Conservation (phyloP, 1,139 yeast genomes). For the Eremothecium coryli region DNA sequence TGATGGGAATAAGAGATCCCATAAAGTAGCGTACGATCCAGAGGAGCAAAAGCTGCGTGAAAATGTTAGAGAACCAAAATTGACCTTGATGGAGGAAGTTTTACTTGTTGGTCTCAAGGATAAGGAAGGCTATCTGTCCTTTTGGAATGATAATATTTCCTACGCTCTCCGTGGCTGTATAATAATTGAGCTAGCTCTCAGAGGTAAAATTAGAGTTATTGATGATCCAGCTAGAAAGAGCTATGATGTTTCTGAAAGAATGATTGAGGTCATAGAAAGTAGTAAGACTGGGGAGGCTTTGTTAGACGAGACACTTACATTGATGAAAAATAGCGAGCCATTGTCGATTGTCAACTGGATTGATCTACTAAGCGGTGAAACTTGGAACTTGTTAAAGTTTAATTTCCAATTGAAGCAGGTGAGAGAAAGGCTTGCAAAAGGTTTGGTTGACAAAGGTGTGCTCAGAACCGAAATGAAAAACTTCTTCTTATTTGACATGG, state of each 20-base stretch:
- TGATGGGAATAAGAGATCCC: constrained; percentile 18
- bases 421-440: constrained; percentile 91
- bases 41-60: constrained; percentile 39
- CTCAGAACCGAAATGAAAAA: constrained; percentile 92
- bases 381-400: constrained; percentile 94
- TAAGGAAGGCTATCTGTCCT: constrained; percentile 89
- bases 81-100: constrained; percentile 95
- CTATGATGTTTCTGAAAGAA: constrained; percentile 77
- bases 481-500: constrained; percentile 93
- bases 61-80: constrained; percentile 45
- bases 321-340: constrained; percentile 78
- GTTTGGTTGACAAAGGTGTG: constrained; percentile 95
- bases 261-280: constrained; percentile 78
- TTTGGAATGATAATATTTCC: constrained; percentile 96
- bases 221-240: constrained; percentile 92
- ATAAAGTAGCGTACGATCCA: constrained; percentile 75
- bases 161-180: constrained; percentile 95
- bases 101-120: constrained; percentile 86
- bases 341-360: constrained; percentile 88
- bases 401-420: constrained; percentile 95
- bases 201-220: constrained; percentile 80
- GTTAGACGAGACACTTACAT: constrained; percentile 82
- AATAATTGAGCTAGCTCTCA: constrained; percentile 79
- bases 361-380: constrained; percentile 87
- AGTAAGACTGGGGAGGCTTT: constrained; percentile 91